Evolutionary conservation across 495 filamentous ascomycete genomes (phyloP).

Genomic region (Xylaria telfairii): DNA sequence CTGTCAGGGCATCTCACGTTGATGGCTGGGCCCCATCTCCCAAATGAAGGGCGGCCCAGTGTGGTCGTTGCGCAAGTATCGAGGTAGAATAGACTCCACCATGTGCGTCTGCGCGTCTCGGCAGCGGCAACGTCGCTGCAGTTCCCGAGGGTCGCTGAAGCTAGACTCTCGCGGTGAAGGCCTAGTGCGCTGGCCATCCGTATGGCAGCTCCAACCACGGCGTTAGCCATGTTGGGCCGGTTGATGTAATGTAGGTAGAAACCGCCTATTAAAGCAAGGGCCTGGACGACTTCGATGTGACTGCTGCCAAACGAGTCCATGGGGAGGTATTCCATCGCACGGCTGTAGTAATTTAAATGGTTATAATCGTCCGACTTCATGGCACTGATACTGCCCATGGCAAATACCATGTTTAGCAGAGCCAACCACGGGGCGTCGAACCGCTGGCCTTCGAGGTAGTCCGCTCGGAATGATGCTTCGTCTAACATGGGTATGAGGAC

Average conservation of each 20-base stretch:
- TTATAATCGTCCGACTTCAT: slow-evolving; percentile 72
- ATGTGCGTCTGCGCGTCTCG: slow-evolving; percentile 73
- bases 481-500: slow-evolving; percentile 79
- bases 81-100: slow-evolving; percentile 82
- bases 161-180: slow-evolving; percentile 73
- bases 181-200: slow-evolving; percentile 76
- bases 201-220: slow-evolving; percentile 68
- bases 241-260: slow-evolving; percentile 84
- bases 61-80: slow-evolving; percentile 82
- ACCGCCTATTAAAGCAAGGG: slow-evolving; percentile 72
- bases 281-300: slow-evolving; percentile 74
- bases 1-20: slow-evolving; percentile 72
- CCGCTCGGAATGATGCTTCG: slow-evolving; percentile 73
- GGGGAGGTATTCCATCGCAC: slow-evolving; percentile 70
- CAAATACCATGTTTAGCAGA: slow-evolving; percentile 80
- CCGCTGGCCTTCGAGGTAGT: slow-evolving; percentile 69
- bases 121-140: slow-evolving; percentile 60
- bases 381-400: slow-evolving; percentile 75
- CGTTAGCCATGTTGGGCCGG: slow-evolving; percentile 77
- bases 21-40: slow-evolving; percentile 74
- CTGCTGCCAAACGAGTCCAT: slow-evolving; percentile 73
- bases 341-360: slow-evolving; percentile 75
- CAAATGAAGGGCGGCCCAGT: slow-evolving; percentile 77
- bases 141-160: slow-evolving; percentile 45
- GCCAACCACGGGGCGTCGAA: slow-evolving; percentile 77